phyloP scores from a whole-genome alignment of 495 filamentous ascomycete genomes.

The Penicillium bovifimosum region DNA sequence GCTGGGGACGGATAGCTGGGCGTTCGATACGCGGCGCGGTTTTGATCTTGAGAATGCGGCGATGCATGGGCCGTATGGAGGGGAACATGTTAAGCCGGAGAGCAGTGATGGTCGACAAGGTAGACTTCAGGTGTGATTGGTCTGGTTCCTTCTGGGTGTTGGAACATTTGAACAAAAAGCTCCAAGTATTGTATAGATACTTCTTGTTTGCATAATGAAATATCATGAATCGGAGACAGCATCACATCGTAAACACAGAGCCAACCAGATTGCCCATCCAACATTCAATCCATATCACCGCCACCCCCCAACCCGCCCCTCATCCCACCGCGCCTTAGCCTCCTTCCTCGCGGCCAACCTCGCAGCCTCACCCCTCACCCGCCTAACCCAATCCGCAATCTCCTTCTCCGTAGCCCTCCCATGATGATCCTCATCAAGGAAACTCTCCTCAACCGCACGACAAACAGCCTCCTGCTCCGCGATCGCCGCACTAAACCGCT shows the following conservation, averaged over 20 bases:
- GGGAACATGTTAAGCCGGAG: not conserved
- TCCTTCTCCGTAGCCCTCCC: constrained; percentile 67
- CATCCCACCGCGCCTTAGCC: constrained; percentile 87
- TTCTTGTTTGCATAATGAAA: not conserved
- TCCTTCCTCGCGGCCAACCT: constrained; percentile 70
- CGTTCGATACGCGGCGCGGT: constrained; percentile 2
- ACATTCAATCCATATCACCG: constrained; percentile 45
- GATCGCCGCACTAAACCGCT: constrained; percentile 65
- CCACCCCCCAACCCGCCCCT: constrained; percentile 90
- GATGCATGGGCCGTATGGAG: not conserved
- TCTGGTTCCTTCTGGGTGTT: no score
- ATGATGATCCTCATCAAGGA: constrained; percentile 58
- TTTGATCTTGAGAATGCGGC: constrained; percentile 11
- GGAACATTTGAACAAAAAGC: no score
- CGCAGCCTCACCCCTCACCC: constrained; percentile 71
- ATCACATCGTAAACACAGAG: not conserved
- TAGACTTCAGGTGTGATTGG: not conserved
- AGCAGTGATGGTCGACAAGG: not conserved
- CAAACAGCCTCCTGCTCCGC: constrained; percentile 81
- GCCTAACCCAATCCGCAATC: constrained; percentile 72
- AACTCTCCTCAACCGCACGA: constrained; percentile 80
- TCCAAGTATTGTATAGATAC: not conserved
- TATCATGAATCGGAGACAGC: not conserved
- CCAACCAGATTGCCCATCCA: no score
- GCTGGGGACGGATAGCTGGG: constrained; percentile 35